Evolutionary conservation across 495 filamentous ascomycete species (phyloP).

Genomic region (Neurospora sp.): DNA sequence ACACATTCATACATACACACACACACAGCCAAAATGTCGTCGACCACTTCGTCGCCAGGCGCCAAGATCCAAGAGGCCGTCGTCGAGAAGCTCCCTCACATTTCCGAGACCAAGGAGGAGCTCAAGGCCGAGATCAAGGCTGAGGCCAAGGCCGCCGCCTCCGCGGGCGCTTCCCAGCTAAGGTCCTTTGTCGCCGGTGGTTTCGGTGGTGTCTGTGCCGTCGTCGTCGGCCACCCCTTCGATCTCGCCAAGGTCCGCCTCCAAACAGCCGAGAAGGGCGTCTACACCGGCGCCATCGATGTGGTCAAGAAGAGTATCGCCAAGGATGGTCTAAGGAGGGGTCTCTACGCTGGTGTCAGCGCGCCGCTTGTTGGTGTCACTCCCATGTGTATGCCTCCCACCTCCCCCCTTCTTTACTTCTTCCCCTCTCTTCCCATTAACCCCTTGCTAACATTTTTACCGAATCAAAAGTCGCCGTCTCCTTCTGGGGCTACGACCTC

Average conservation of each 20-base stretch:
- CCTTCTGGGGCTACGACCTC: conserved; percentile 97
- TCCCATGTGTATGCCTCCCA: conserved; percentile 78
- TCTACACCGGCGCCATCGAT: conserved; percentile 85
- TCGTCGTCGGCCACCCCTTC: conserved; percentile 90
- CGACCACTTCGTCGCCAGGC: conserved; percentile 20
- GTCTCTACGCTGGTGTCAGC: conserved; percentile 92
- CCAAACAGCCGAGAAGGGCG: conserved; percentile 90
- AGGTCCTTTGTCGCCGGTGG: conserved; percentile 84
- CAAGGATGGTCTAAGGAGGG: conserved; percentile 71
- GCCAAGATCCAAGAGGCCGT: conserved; percentile 26
- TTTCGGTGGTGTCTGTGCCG: conserved; percentile 88
- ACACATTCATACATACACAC: background rate
- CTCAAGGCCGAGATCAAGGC: conserved; percentile 40
- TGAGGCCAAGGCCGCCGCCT: conserved; percentile 36
- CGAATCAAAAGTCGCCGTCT: conserved; percentile 67
- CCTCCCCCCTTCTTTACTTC: background rate
- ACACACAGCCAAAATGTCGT: conserved; percentile 13
- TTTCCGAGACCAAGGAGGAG: conserved; percentile 42
- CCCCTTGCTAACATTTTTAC: conserved; percentile 1
- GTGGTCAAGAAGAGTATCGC: conserved; percentile 81
- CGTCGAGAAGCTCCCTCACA: conserved; percentile 37
- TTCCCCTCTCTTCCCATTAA: background rate
- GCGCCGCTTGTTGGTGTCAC: conserved; percentile 93
- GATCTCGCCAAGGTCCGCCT: conserved; percentile 95
- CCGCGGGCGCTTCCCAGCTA: conserved; percentile 38